phyloP scores from a whole-genome alignment of 2,329 filamentous ascomycete species.

The Penicillium expansum region DNA sequence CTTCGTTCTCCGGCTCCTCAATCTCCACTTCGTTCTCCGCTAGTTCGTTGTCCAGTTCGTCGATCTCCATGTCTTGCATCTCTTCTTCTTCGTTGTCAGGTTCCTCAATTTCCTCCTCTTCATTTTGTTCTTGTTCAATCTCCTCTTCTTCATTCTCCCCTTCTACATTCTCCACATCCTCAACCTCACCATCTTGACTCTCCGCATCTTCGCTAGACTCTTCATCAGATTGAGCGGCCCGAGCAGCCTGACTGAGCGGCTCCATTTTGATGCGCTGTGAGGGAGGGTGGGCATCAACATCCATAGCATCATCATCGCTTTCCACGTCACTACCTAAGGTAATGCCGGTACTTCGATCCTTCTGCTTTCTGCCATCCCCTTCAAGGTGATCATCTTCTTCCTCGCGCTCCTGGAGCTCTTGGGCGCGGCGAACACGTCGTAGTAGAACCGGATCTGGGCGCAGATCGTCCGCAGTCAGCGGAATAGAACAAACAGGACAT shows the following conservation, averaged over 20 bases:
- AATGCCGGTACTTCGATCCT: slow-evolving; percentile 24
- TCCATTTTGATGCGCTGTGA: slow-evolving; percentile 12
- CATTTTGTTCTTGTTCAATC: not conserved
- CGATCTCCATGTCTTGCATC: not conserved
- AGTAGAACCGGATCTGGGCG: slow-evolving; percentile 40
- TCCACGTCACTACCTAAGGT: slow-evolving; percentile 33
- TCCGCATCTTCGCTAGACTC: not conserved
- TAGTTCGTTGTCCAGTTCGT: not conserved
- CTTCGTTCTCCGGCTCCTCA: not conserved
- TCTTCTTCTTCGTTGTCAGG: not conserved
- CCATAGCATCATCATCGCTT: slow-evolving; percentile 25
- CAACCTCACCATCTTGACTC: slow-evolving; percentile 3
- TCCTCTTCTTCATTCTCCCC: not conserved
- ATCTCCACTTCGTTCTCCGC: too few species aligned
- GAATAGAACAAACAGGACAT: slow-evolving; percentile 44
- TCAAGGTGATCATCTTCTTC: slow-evolving; percentile 34
- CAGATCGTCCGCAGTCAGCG: slow-evolving; percentile 40
- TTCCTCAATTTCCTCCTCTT: not conserved
- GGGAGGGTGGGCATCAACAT: slow-evolving; percentile 15
- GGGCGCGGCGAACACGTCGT: slow-evolving; percentile 37
- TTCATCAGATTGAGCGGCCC: not conserved
- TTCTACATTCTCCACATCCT: slow-evolving; percentile 9
- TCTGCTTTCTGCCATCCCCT: slow-evolving; percentile 14
- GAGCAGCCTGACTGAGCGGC: slow-evolving; percentile 5
- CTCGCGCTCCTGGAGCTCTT: slow-evolving; percentile 27